These are phyloP conservation scores for Patellifolia procumbens DNA, from an alignment of 179 eudicot species.

Conservation along the genomic window DNA sequence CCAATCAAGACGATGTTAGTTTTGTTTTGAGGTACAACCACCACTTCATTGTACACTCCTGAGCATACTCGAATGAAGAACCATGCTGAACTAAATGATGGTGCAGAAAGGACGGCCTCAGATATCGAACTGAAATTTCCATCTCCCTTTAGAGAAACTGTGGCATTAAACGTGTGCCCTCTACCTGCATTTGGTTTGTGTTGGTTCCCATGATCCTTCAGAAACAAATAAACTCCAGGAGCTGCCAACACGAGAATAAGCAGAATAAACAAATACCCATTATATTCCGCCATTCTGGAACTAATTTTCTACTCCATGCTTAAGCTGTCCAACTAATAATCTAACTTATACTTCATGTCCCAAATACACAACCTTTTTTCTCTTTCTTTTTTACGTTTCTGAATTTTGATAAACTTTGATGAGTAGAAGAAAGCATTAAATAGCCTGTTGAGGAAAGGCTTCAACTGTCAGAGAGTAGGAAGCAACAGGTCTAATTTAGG, in stretches of 20 bases:
- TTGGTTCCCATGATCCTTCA: slow-evolving; percentile 9
- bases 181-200: neutral
- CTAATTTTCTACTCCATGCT: neutral
- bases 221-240: slow-evolving; percentile 6
- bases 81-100: slow-evolving; percentile 7
- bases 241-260: neutral
- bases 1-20: slow-evolving; percentile 33
- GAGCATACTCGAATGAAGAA: slow-evolving; percentile 25
- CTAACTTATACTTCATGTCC: too few relatives aligned
- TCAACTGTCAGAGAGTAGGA: too few relatives aligned
- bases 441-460: too few relatives aligned
- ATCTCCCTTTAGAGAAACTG: slow-evolving; percentile 27
- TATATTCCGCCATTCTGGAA: slow-evolving; percentile 19
- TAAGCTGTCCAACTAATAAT: too few relatives aligned
- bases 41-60: slow-evolving; percentile 30
- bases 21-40: slow-evolving; percentile 31
- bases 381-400: too few relatives aligned
- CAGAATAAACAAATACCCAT: slow-evolving; percentile 11
- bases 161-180: slow-evolving; percentile 5
- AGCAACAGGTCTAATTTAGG: too few relatives aligned
- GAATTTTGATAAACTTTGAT: too few relatives aligned
- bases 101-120: slow-evolving; percentile 32
- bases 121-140: slow-evolving; percentile 23
- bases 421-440: too few relatives aligned
- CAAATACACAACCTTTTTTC: too few relatives aligned